Evolutionary conservation across 2,329 filamentous ascomycete species (phyloP), one percentile per base, ranked within the genome.

Genomic region (Botrytis fabae): DNA sequence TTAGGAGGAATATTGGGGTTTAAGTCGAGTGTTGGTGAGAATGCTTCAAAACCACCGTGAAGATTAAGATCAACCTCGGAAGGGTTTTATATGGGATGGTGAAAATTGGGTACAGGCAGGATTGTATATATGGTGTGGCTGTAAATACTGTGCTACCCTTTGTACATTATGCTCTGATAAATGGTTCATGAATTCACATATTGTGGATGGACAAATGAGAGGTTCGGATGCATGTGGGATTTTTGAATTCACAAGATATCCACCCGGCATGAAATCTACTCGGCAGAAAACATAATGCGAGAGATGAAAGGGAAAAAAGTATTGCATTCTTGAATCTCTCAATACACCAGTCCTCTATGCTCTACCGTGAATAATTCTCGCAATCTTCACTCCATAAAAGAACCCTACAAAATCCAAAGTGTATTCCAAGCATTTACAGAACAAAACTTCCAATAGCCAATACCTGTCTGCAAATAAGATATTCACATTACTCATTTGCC

Each of bases 1-100:
- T 83, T 97, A 63, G 93, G 93, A 20, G 88, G 92, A 80, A 85
- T 95, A 84, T 94, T 77, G 83, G 78, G 79, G 25, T 78, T 81
- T 22, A 78, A 77, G 40, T 48, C 75, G 71, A 78, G 74, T 60
- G 75, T 73, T 46, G 75, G 76, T 63, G 77, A 72, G 57, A 77
- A 77, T 57, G 74, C 75, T 12, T 73, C 75, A n/a, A 78, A 75
- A 72, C 78, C 78, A 62, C 78, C 79, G 46, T 80, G 74, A 79
- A 35, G 25, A 28, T 25, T 32, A 32, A 40, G 7, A 48, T 63
- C 7, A 28, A 32, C 28, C 25, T 40, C 10, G 25, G 69, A 32
- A 16, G 8, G 32, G 10, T 8, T n/a, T 46, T 59, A 51, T 25
- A 46, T 12, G 40, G 57, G 20, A 16, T 22, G 61, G 22, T 25